These are phyloP conservation scores for Naganishia vaughanmartiniae DNA, from an alignment of 768 basidiomycete genomes.

Conservation along the genomic window DNA sequence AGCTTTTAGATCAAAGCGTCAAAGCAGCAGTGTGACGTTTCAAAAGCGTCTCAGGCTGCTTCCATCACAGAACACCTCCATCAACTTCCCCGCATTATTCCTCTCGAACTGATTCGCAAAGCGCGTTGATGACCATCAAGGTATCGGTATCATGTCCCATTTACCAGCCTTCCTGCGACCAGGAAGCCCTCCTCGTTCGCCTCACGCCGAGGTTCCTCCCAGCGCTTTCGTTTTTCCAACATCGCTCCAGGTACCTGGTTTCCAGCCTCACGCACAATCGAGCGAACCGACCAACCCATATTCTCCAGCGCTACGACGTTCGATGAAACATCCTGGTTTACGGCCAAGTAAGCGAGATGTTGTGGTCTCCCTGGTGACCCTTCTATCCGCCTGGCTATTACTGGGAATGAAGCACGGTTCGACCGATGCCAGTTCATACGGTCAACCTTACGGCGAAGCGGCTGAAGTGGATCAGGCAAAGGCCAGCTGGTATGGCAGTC, in stretches of 20 bases:
- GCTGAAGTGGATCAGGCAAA: background rate
- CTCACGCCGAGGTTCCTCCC: slow-evolving; percentile 28
- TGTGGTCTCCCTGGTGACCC: slow-evolving; percentile 43
- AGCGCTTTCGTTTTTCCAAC: slow-evolving; percentile 26
- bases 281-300: slow-evolving; percentile 22
- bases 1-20: background rate
- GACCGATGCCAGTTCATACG: background rate
- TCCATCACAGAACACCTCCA: background rate
- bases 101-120: no score
- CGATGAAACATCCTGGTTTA: slow-evolving; percentile 16
- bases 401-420: slow-evolving; percentile 29
- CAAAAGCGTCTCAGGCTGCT: background rate
- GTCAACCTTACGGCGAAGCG: background rate
- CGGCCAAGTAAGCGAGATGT: slow-evolving; percentile 46
- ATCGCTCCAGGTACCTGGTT: slow-evolving; percentile 8
- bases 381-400: slow-evolving; percentile 43
- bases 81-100: no score
- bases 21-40: background rate
- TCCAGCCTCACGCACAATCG: background rate
- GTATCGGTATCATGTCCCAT: background rate
- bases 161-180: slow-evolving; percentile 10
- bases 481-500: slow-evolving; percentile 18
- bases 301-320: slow-evolving; percentile 23
- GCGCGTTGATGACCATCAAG: background rate
- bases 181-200: slow-evolving; percentile 37